Evolutionary conservation across 257 asterid genomes (phyloP), one percentile per base, ranked within the genome.

Genomic region (Solanum raphanifolium): DNA sequence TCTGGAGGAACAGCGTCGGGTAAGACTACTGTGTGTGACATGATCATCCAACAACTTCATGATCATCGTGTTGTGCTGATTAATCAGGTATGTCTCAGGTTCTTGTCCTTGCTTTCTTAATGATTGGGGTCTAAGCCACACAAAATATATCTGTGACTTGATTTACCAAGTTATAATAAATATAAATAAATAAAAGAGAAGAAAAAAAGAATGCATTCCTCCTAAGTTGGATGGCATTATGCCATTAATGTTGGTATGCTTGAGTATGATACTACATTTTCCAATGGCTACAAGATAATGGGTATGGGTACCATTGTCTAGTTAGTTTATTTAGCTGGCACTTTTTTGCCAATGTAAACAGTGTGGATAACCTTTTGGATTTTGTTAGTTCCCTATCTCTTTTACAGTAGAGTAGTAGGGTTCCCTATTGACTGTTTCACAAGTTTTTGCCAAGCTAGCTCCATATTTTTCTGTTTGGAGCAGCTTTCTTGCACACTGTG

Each of bases 1-100:
- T 97, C 99, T 31, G 99, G 99, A 41, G 99, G 99, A 31, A 97
- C 99, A 69, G 99, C 99, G 9, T 97, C 99, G 0, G 99, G 99
- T 62, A 97, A 97, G 90, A 95, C 99, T 13, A 97, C 99, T 0
- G 99, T 97, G 27, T 97, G 99, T 88, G 99, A 97, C 89, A 95
- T 97, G 99, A 97, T 97, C 89, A 97, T 97, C 88, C 99, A 97
- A 90, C 99, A 96, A 92, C 98, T 97, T 84, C 99, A 97, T 74
- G 99, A 97, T 92, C 99, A 97, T 84, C 99, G 99, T 16, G 98
- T 97, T 38, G 98, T 97, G 87, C 98, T 97, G 20, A 96, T 97
- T 87, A 95, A 93, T 90, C 99, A 97, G 98, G 98, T 96, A 32
- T 60, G 8, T 81, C 32, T 83, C 66, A 15, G 8, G 23, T 66